Base-by-base conservation (phyloP, 2,329 filamentous ascomycete species). In the Colletotrichum siamense region DNA sequence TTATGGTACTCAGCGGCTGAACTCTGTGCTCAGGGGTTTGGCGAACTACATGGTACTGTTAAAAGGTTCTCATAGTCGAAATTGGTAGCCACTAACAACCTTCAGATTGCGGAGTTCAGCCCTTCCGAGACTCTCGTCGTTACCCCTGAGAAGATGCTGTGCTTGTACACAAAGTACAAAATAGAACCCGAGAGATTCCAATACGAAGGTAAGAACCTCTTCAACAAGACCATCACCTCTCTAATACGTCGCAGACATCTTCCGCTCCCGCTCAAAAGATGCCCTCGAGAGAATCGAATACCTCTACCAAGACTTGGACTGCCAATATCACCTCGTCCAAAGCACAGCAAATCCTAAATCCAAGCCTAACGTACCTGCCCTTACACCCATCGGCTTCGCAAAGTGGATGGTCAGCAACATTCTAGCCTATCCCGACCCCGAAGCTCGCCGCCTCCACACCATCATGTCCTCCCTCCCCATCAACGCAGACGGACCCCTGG, bases 351-450 rank as follows among this genome's bases (percentile, higher is more conserved):
- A 49, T 12, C 39, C 18, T n/a, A 49, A 86, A 24, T 87, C 89
- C 36, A 85, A 87, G 64, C 92, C 93, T 6, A 87, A 88, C 52
- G 87, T 94, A 30, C 94, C 94, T 0, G 91, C 90, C 2, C 85
- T 95, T 28, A 95, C 94, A 0, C 90, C 92, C 1, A 82, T 87
- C n/a, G 94, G 94, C 3, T 95, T 95, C 81, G 89, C 90, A 67
- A 87, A 88, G 69, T 98, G 95, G 93, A 92, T 94, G 86, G 93
- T 91, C 2, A 88, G 91, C 52, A 90, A 95, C 82, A 93, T 96
- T 49, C 91, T 92, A 78, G 94, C 95, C 2, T 92, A 95, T 78
- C 96, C 96, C 0, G 92, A 95, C 55, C 89, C 91, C 63, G 95
- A 98, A 83, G 93, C 92, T 74, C 89, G 90, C 57, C 91, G 96